A percentile compares a stretch with the other conserved stretches of the same genome.
Evolutionary conservation across 805 yeast species (phyloP).

Genomic region (Citeromyces matritensis): DNA sequence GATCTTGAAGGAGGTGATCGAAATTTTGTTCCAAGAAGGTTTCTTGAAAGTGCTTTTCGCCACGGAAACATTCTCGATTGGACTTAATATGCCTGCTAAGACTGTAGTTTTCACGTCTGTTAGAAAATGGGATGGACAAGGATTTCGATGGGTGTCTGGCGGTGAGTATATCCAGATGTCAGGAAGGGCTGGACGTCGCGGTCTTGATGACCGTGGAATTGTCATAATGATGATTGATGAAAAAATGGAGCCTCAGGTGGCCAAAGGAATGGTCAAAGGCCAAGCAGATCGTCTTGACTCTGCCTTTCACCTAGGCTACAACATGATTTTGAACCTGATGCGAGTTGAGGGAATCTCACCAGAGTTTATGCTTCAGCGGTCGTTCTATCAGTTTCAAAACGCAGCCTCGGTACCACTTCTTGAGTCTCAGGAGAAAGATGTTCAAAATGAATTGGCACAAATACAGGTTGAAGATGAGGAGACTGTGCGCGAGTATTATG

Average conservation of each 20-base stretch:
- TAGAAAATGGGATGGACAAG: conserved; percentile 96
- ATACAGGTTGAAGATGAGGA: conserved; percentile 61
- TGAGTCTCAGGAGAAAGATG: conserved; percentile 47
- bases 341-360: conserved; percentile 98
- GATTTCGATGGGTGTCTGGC: conserved; percentile 97
- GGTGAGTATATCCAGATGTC: conserved; percentile 99
- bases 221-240: conserved; percentile 99
- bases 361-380: conserved; percentile 88
- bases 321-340: conserved; percentile 90
- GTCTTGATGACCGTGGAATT: conserved; percentile 97
- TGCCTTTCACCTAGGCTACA: conserved; percentile 94
- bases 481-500: conserved; percentile 69
- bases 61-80: conserved; percentile 96
- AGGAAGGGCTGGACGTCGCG: conserved; percentile 99
- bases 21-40: conserved; percentile 94
- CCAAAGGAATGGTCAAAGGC: conserved; percentile 98
- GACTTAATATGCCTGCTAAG: conserved; percentile 98
- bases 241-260: conserved; percentile 98
- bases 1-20: conserved; percentile 86
- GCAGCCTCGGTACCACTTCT: conserved; percentile 79
- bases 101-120: conserved; percentile 97
- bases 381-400: conserved; percentile 92
- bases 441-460: conserved; percentile 29
- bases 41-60: conserved; percentile 89
- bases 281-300: conserved; percentile 96